A percentile compares a stretch with the other conserved stretches of the same genome.
phyloP scores from a whole-genome alignment of 805 yeast genomes.

The Blastobotrys americana region DNA sequence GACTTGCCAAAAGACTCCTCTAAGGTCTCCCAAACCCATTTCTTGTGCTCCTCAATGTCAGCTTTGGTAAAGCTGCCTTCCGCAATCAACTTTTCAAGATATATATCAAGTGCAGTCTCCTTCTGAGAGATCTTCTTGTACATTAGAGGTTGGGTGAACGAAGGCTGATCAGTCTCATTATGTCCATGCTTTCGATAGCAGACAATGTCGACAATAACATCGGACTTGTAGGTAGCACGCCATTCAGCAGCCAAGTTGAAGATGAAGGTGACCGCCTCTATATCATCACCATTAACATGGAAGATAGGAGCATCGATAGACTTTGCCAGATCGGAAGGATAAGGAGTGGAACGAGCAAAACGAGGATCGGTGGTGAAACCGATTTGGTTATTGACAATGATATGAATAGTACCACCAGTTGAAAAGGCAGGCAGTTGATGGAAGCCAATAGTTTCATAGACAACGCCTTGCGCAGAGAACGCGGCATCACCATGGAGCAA shows the following conservation, averaged over 20 bases:
- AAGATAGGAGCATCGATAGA: slow-evolving; percentile 95
- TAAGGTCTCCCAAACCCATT: slow-evolving; percentile 94
- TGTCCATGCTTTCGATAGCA: slow-evolving; percentile 99
- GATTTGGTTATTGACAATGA: slow-evolving; percentile 95
- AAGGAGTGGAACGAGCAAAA: slow-evolving; percentile 94
- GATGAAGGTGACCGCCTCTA: slow-evolving; percentile 84
- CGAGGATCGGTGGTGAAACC: slow-evolving; percentile 99
- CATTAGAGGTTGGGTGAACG: slow-evolving; percentile 98
- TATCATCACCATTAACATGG: slow-evolving; percentile 98
- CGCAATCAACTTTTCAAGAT: slow-evolving; percentile 65
- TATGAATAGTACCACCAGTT: slow-evolving; percentile 97
- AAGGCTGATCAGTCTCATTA: slow-evolving; percentile 98
- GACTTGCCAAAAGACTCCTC: slow-evolving; percentile 86
- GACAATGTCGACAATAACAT: slow-evolving; percentile 92
- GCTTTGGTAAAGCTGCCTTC: slow-evolving; percentile 87
- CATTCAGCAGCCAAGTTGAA: slow-evolving; percentile 97
- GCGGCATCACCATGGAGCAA: slow-evolving; percentile 99
- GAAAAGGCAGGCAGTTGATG: slow-evolving; percentile 87
- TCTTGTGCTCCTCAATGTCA: slow-evolving; percentile 91
- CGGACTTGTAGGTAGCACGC: slow-evolving; percentile 95
- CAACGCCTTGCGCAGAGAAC: slow-evolving; percentile 97
- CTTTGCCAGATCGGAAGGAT: slow-evolving; percentile 96
- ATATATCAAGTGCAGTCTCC: slow-evolving; percentile 80
- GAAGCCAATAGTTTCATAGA: slow-evolving; percentile 97
- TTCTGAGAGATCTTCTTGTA: slow-evolving; percentile 84